These are phyloP conservation scores for Cylindrodendrum hubeiense DNA, from an alignment of 2,329 filamentous ascomycete genomes.

Conservation along the genomic window DNA sequence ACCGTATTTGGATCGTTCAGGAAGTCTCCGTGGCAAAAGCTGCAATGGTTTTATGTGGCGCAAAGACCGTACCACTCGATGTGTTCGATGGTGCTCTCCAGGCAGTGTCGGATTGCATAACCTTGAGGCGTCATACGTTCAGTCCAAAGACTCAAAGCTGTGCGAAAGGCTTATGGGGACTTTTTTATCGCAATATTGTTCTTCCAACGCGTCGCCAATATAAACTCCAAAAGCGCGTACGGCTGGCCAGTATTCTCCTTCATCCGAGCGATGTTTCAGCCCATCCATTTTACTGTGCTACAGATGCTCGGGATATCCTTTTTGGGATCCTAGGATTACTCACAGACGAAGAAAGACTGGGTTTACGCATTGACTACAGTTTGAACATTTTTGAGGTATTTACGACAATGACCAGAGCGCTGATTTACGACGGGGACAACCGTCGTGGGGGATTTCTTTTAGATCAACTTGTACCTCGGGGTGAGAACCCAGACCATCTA, in stretches of 20 bases:
- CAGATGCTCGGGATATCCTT: neutral
- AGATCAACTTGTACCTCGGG: neutral
- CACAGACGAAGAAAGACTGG: neutral
- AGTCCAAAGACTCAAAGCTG: neutral
- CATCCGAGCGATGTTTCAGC: neutral
- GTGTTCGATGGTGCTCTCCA: neutral
- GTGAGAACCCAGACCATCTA: neutral
- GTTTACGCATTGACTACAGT: neutral
- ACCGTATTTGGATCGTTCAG: constrained; percentile 15
- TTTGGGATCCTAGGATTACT: neutral
- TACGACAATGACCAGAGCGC: neutral
- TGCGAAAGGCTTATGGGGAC: neutral
- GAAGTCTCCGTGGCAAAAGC: constrained; percentile 6
- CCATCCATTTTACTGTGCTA: neutral
- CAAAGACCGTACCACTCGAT: neutral
- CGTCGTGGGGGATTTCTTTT: neutral
- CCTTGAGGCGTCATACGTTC: no score
- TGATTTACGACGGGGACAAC: neutral
- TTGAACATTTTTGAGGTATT: neutral
- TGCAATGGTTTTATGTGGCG: neutral
- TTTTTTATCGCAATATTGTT: neutral
- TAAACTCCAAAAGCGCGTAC: neutral
- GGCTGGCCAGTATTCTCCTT: neutral
- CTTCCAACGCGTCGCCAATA: neutral
- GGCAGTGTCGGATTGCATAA: neutral